These are phyloP conservation scores for Oryza glaberrima DNA, from an alignment of 176 grass and related monocot genomes.

Conservation along the genomic window DNA sequence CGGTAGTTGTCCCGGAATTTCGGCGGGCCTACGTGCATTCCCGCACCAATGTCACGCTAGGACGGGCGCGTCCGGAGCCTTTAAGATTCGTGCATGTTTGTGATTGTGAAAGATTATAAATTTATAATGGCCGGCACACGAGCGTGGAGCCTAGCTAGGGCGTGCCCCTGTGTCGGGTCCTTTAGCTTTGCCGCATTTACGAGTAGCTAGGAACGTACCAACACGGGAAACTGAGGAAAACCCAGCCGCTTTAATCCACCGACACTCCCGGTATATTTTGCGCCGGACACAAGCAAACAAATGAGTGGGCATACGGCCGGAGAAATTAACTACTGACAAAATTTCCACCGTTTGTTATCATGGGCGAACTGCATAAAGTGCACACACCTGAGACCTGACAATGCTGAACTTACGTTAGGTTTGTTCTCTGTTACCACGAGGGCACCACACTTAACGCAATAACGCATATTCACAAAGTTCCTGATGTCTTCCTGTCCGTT, in stretches of 20 bases:
- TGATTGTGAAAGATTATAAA: no score
- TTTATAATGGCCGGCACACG: conserved; percentile 13
- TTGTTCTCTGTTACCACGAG: not conserved
- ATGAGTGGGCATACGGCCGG: not conserved
- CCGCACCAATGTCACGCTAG: not conserved
- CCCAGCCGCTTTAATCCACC: not conserved
- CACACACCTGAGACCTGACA: not conserved
- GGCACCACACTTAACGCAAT: not conserved
- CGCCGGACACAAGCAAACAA: not conserved
- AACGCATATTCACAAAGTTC: not conserved
- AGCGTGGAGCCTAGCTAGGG: conserved; percentile 7
- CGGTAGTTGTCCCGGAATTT: not conserved
- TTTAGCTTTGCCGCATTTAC: conserved; percentile 16
- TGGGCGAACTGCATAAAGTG: not conserved
- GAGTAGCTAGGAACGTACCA: not conserved
- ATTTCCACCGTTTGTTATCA: not conserved
- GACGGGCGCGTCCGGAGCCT: not conserved
- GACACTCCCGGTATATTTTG: not conserved
- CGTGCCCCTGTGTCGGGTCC: conserved; percentile 10
- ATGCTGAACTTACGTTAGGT: not conserved
- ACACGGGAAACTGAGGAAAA: not conserved
- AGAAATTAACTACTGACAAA: not conserved
- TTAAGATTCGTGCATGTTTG: conserved; percentile 25
- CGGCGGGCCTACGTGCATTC: not conserved
- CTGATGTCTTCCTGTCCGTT: conserved; percentile 18